Evolutionary conservation across 371 early-diverging fungal species (phyloP), one percentile per base, ranked within the genome.

Genomic region (Syncephalastrum contaminatum): DNA sequence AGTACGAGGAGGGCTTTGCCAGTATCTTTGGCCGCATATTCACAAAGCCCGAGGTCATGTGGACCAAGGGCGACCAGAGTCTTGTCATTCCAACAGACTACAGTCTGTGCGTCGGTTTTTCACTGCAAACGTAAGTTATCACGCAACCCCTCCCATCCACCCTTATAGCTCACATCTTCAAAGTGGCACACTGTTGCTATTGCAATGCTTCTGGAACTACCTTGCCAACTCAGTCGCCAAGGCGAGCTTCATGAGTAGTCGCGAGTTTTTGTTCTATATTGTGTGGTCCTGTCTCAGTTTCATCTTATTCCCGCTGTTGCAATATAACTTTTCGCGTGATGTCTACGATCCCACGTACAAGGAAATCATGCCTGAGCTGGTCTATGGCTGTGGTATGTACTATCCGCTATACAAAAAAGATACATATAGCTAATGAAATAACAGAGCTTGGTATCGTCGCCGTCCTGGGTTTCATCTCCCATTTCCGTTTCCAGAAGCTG

Each of bases 181-280:
- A 66, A 77, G 78, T 25, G 73, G 77, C 7, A 79, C 73, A 8
- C 50, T 81, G 8, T 57, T 77, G 12, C 51, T 81, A 16, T 51
- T 81, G 12, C 81, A 81, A 63, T 76, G 79, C 42, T 81, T 81
- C 53, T 81, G 81, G 81, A 77, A 79, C 42, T 81, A 81, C 24
- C 56, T 79, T n/a, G 69, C 75, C 16, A 76, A 78, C 16, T 54
- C 75, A 6, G 79, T 81, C 10, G 77, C 75, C 40, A 59, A 66
- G 48, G 68, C 64, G 22, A 67, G 63, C 20, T 79, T 81, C 25
- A 81, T 81, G 77, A 70, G 73, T 45, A 79, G 79, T 24, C 70
- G 64, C 40, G 81, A 81, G 51, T 81, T 79, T 43, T 60, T 64
- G 43, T 55, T 73, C 46, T 78, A 81, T 51, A 66, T 81, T 45